Conservation (phyloP, 352 stramenopile genomes). For the Phytophthora pistaciae region DNA sequence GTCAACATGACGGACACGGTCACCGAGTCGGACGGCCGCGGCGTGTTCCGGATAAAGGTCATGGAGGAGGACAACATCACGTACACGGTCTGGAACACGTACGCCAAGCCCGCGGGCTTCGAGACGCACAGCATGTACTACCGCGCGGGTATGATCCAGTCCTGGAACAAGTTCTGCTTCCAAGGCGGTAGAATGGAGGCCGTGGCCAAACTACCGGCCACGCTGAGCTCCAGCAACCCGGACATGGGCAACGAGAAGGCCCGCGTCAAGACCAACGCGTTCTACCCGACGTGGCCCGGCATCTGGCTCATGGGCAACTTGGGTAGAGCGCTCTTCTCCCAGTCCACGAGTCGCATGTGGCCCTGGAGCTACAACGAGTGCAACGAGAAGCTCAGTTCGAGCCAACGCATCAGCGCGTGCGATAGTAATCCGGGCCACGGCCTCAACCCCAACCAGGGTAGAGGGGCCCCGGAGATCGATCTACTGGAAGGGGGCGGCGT, state of each 20-base stretch:
- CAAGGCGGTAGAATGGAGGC: slow-evolving; percentile 93
- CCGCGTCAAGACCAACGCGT: slow-evolving; percentile 46
- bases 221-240: slow-evolving; percentile 63
- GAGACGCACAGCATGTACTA: slow-evolving; percentile 52
- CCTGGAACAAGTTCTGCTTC: slow-evolving; percentile 96
- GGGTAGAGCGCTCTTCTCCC: slow-evolving; percentile 94
- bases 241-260: slow-evolving; percentile 53
- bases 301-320: slow-evolving; percentile 97
- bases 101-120: slow-evolving; percentile 45
- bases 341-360: slow-evolving; percentile 94
- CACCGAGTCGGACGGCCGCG: slow-evolving; percentile 38
- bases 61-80: slow-evolving; percentile 53
- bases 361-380: slow-evolving; percentile 95
- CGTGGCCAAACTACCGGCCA: slow-evolving; percentile 86
- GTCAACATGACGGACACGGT: slow-evolving; percentile 69
- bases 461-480: slow-evolving; percentile 96
- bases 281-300: slow-evolving; percentile 92
- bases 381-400: slow-evolving; percentile 44
- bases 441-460: slow-evolving; percentile 84
- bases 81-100: slow-evolving; percentile 56
- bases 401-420: slow-evolving; percentile 84
- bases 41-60: slow-evolving; percentile 49
- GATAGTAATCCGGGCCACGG: slow-evolving; percentile 91
- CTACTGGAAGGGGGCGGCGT: slow-evolving; percentile 88
- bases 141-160: slow-evolving; percentile 88